phyloP scores from a whole-genome alignment of 495 filamentous ascomycete species.

The Sphaerosporella brunnea region DNA sequence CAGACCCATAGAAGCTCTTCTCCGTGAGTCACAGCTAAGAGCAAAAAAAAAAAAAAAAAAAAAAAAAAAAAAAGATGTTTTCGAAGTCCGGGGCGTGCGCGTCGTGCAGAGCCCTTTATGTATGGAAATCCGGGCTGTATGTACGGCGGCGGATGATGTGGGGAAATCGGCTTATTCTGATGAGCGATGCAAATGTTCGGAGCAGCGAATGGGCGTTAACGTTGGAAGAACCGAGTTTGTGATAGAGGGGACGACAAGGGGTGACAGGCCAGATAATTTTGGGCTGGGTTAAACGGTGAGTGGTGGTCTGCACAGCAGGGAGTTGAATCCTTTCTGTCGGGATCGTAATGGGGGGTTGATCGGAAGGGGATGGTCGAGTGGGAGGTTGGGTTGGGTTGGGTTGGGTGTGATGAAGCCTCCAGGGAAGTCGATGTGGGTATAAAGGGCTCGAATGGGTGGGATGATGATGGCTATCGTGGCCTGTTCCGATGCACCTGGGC shows the following conservation, averaged over 20 bases:
- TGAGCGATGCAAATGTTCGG: neutral
- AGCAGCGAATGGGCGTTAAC: neutral
- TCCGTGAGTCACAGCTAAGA: neutral
- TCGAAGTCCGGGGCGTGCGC: neutral
- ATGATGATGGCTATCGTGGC: no score
- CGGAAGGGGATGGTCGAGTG: no score
- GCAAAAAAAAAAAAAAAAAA: no score
- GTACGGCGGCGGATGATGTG: neutral
- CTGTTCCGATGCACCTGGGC: no score
- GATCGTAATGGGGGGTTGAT: neutral
- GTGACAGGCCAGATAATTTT: neutral
- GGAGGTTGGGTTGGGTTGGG: no score
- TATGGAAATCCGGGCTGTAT: neutral
- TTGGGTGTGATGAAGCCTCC: no score
- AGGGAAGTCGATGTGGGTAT: no score
- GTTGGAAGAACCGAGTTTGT: neutral
- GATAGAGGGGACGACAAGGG: neutral
- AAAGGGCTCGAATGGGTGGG: no score
- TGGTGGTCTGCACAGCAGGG: no score
- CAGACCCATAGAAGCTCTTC: conserved; percentile 7
- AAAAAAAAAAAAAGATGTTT: neutral
- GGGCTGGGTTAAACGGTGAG: neutral
- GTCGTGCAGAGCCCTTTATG: neutral
- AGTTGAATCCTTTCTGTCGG: neutral
- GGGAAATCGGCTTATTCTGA: neutral